Base-by-base conservation (phyloP, 768 basidiomycete genomes). In the Mycena leptocephala region DNA sequence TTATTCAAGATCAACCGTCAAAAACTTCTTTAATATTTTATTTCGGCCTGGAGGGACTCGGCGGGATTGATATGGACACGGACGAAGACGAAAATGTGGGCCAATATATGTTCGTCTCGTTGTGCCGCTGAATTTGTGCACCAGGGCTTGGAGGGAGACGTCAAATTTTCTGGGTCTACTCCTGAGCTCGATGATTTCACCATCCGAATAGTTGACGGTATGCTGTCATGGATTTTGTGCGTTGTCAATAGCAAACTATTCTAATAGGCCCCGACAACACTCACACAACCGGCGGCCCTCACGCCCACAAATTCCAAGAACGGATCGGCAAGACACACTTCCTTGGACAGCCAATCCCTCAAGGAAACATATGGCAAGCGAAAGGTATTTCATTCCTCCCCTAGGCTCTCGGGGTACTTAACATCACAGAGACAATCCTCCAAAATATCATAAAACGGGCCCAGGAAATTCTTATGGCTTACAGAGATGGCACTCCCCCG, bases 11-110 rank as follows among this genome's bases (percentile, higher is more conserved):
- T 22, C 82, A 87, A 53, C 88, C 91, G 11, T 94, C 93, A 26
- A 89, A 92, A 28, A 90, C 94, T 35, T 96, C 97, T 2, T 87
- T 94, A 2, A 90, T 99, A 65, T 98, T 96, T 82, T 98, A 99
- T 81, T 85, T 95, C 77, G 97, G 96, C 0, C 84, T 97, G 35
- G 97, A 99, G 80, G 97, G 97, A 0, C 85, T 97, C 1, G 97
- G 98, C 18, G 92, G 90, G 3, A 74, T 99, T 30, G 92, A 95
- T 72, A 90, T 98, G 89, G 93, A 95, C 63, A 94, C 92, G 0
- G 93, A 93, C 37, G 93, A 94, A 79, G 87, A 93, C 63, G 92
- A 95, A 75, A 91, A 95, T 83, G 96, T 96, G 78, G 28, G 91
- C 14, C 83, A n/a, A n/a, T n/a, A n/a, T n/a, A n/a, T n/a, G n/a